Evolutionary conservation across 768 basidiomycete genomes (phyloP).

Genomic region (Baorangia bicolor): DNA sequence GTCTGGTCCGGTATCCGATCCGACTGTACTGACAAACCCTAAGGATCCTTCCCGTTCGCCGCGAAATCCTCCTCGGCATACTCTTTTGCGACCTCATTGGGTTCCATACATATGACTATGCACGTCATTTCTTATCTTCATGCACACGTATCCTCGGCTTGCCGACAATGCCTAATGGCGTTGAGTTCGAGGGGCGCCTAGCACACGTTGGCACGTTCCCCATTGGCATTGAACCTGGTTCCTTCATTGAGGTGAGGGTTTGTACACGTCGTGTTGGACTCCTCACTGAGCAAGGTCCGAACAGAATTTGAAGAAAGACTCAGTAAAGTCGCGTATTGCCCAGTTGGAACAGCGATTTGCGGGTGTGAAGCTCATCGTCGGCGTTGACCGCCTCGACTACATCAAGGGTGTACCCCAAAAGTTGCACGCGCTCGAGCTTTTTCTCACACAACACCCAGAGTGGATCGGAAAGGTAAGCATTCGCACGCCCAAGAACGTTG

Average conservation of each 20-base stretch:
- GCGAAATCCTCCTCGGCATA: slow-evolving; percentile 95
- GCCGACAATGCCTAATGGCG: slow-evolving; percentile 96
- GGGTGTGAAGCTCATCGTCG: slow-evolving; percentile 96
- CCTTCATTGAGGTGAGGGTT: slow-evolving; percentile 73
- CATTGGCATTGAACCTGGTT: slow-evolving; percentile 94
- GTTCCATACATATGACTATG: slow-evolving; percentile 99
- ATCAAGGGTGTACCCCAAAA: slow-evolving; percentile 99
- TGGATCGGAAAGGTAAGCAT: slow-evolving; percentile 90
- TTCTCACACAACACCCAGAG: slow-evolving; percentile 96
- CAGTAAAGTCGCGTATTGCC: slow-evolving; percentile 77
- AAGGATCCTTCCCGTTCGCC: slow-evolving; percentile 94
- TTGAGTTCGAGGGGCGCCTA: slow-evolving; percentile 92
- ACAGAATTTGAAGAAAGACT: slow-evolving; percentile 75
- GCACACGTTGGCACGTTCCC: slow-evolving; percentile 99
- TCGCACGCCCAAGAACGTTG: background rate
- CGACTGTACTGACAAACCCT: background rate
- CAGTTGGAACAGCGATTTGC: slow-evolving; percentile 88
- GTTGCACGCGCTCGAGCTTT: slow-evolving; percentile 92
- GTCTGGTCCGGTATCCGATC: slow-evolving; percentile 15
- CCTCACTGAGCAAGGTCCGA: background rate
- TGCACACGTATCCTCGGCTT: slow-evolving; percentile 95
- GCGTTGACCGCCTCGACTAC: slow-evolving; percentile 97
- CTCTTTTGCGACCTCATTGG: slow-evolving; percentile 97
- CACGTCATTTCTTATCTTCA: slow-evolving; percentile 97
- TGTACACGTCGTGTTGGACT: background rate